These are phyloP conservation scores for Talaromyces nanjingensis DNA, from an alignment of 495 filamentous ascomycete species.

Conservation along the genomic window DNA sequence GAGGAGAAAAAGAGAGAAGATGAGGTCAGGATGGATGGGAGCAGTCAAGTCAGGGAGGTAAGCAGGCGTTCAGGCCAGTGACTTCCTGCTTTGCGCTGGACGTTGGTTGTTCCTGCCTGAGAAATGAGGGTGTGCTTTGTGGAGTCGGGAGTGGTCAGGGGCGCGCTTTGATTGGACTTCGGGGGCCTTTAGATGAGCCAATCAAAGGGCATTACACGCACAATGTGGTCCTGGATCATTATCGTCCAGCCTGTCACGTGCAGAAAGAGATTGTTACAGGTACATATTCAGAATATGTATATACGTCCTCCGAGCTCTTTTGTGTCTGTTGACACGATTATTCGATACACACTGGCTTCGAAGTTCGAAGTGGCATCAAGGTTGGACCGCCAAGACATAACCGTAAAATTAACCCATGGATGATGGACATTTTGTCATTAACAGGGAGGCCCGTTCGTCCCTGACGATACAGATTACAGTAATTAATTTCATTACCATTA, in stretches of 20 bases:
- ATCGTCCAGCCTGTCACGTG: neutral
- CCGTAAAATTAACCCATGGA: neutral
- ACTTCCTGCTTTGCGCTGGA: neutral
- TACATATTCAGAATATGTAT: neutral
- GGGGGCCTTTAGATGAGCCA: neutral
- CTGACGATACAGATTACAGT: neutral
- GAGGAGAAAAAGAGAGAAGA: constrained; percentile 12
- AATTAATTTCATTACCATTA: neutral
- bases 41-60: neutral
- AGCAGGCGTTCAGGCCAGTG: neutral
- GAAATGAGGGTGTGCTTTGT: constrained; percentile 8
- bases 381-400: neutral
- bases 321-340: neutral
- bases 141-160: neutral
- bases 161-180: neutral
- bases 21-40: constrained; percentile 15
- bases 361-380: neutral
- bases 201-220: neutral
- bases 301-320: neutral
- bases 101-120: constrained; percentile 1
- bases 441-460: neutral
- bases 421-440: neutral
- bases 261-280: neutral
- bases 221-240: neutral
- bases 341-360: neutral